Conservation (phyloP, 2,329 filamentous ascomycete genomes). For the Cladophialophora psammophila region DNA sequence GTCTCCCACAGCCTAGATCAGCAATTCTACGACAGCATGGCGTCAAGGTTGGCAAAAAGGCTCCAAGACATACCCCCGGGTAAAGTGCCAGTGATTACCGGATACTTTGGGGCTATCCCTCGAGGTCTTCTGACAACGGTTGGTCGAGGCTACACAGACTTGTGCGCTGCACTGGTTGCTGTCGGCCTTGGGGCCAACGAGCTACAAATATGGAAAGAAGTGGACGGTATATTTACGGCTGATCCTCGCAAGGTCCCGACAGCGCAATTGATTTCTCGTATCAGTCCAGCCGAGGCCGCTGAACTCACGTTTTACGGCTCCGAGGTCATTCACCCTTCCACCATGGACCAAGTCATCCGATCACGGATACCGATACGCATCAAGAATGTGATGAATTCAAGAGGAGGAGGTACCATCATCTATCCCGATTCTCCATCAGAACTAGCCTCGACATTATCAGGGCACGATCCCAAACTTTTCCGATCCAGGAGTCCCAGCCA, state of each 20-base stretch:
- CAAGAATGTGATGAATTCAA: conserved; percentile 74
- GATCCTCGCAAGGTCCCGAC: conserved; percentile 92
- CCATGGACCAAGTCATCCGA: conserved; percentile 88
- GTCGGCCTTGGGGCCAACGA: conserved; percentile 88
- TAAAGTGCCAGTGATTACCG: conserved; percentile 81
- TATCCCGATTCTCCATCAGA: conserved; percentile 74
- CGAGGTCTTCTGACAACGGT: conserved; percentile 91
- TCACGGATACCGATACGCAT: conserved; percentile 72
- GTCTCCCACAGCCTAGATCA: conserved; percentile 65
- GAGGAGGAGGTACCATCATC: conserved; percentile 68
- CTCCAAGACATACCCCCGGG: conserved; percentile 67
- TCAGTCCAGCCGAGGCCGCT: conserved; percentile 93
- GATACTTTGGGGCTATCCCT: conserved; percentile 93
- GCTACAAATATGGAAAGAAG: conserved; percentile 98
- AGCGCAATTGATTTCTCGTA: conserved; percentile 83
- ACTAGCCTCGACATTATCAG: conserved; percentile 53
- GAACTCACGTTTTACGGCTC: conserved; percentile 94
- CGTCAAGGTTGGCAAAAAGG: conserved; percentile 67
- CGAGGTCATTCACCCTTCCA: conserved; percentile 97
- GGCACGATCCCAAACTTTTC: conserved; percentile 55
- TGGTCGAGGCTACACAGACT: conserved; percentile 93
- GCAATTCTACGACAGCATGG: conserved; percentile 72
- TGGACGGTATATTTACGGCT: conserved; percentile 90
- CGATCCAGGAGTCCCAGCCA: conserved; percentile 56
- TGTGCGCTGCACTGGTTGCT: conserved; percentile 89